Conservation (phyloP, 306 rosid species). For the Fagus crenata region DNA sequence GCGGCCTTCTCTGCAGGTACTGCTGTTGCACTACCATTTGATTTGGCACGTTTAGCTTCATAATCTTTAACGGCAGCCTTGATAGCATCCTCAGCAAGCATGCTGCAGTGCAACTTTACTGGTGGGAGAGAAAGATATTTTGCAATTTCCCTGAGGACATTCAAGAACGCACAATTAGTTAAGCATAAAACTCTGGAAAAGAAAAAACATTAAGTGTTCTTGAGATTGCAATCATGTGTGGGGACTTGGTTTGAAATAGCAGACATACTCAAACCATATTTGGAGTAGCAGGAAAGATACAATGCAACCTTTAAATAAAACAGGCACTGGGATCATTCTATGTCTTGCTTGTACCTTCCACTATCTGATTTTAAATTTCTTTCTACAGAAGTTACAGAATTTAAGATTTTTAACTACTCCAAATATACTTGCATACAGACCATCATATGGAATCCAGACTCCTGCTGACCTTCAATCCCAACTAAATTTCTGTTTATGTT, state of each 20-base stretch:
- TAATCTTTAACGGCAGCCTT: constrained; percentile 98
- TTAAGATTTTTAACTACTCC: neutral
- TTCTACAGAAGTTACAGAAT: neutral
- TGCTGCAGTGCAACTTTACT: constrained; percentile 97
- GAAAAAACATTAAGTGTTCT: neutral
- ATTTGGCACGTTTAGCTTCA: constrained; percentile 53
- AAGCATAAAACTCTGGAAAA: constrained; percentile 9
- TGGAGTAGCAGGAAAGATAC: neutral
- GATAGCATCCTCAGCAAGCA: constrained; percentile 99
- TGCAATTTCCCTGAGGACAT: constrained; percentile 77
- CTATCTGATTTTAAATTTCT: neutral
- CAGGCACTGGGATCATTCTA: neutral
- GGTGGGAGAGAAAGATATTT: constrained; percentile 98
- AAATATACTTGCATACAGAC: neutral
- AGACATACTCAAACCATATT: neutral
- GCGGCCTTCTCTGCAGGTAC: constrained; percentile 39
- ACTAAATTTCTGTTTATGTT: neutral
- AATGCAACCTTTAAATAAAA: neutral
- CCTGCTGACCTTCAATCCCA: too few relatives aligned
- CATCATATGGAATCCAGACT: neutral
- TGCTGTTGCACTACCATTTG: constrained; percentile 26
- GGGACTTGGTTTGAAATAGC: neutral
- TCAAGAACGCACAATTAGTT: neutral
- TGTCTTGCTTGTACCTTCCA: neutral
- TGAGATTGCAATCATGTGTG: neutral